Evolutionary conservation across 2,329 filamentous ascomycete species (phyloP).

Genomic region (Parastagonospora avenae): DNA sequence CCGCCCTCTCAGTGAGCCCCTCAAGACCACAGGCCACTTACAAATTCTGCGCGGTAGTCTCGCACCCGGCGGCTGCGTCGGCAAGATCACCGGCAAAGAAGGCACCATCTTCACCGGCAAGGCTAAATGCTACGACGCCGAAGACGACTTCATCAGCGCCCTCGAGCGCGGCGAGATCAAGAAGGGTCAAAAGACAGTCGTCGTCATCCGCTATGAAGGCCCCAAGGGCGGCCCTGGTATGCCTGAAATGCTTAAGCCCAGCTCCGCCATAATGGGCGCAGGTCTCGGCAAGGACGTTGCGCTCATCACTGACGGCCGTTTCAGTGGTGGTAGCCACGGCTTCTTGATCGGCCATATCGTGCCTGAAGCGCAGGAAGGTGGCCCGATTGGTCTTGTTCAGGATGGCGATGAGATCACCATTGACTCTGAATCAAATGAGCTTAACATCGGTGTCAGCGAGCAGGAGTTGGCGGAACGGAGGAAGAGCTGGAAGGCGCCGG

Average conservation of each 20-base stretch:
- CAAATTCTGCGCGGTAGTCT: slow-evolving; percentile 73
- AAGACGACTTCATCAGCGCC: slow-evolving; percentile 71
- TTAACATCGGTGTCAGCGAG: slow-evolving; percentile 69
- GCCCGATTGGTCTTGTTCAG: slow-evolving; percentile 80
- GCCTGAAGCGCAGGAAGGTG: slow-evolving; percentile 83
- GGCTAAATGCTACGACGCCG: slow-evolving; percentile 71
- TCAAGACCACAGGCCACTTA: slow-evolving; percentile 74
- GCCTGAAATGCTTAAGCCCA: slow-evolving; percentile 77
- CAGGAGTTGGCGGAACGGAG: slow-evolving; percentile 62
- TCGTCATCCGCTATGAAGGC: slow-evolving; percentile 76
- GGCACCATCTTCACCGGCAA: slow-evolving; percentile 70
- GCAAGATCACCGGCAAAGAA: slow-evolving; percentile 80
- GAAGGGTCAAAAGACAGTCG: slow-evolving; percentile 77
- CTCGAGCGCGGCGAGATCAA: slow-evolving; percentile 72
- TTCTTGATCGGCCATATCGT: slow-evolving; percentile 89
- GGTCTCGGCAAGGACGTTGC: slow-evolving; percentile 75
- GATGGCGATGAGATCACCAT: slow-evolving; percentile 83
- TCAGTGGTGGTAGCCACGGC: slow-evolving; percentile 81
- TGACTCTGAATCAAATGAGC: slow-evolving; percentile 74
- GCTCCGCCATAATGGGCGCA: slow-evolving; percentile 74
- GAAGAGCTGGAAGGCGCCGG: slow-evolving; percentile 59
- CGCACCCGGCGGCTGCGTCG: slow-evolving; percentile 72
- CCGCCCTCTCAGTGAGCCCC: slow-evolving; percentile 68
- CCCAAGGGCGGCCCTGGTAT: slow-evolving; percentile 76
- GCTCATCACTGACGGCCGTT: slow-evolving; percentile 75